Base-by-base conservation (phyloP, 148 eudicot species). In the Persicaria maculosa region DNA sequence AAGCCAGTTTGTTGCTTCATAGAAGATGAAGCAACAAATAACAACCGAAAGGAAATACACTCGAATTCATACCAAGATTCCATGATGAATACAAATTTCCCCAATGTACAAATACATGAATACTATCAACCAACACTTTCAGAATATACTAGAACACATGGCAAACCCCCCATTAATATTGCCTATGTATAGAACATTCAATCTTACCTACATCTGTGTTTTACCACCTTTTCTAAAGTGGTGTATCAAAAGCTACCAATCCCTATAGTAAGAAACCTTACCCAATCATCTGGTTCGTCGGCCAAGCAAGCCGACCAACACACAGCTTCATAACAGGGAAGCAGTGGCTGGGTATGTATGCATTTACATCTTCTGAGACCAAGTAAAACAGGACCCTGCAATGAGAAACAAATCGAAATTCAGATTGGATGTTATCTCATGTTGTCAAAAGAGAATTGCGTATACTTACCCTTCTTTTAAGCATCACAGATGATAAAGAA, bases 91-190 rank as follows among this genome's bases (percentile, higher is more conserved):
- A 65, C 70, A 65, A 40, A 65, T 65, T 65, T 65, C 46, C 12
- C 47, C 40, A 65, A 65, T 65, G 70, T 65, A 64, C 68, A 65
- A 65, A 62, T 25, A 62, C 68, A 65, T 65, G 47, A 22, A 65
- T 40, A 65, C 19, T 65, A 43, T 14, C 46, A 9, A 11, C 46
- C 70, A 40, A 5, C 46, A 40, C 14, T 65, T 15, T 43, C 46
- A 6, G 15, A 62, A 22, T 25, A 22, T 25, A 43, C 44, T 25
- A 62, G 4, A 31, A 5, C 70, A 65, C 70, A 31, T 65, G 10
- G 67, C 67, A 59, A 59, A 59, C 15, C 67, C 67, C 10, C 67
- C 15, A 40, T 65, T 40, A 40, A 65, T 36, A 65, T 40, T 65
- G 46, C 70, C 47, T 40, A 40, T 40, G 45, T 65, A 17, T 65